Base-by-base conservation (phyloP, 352 stramenopile species). In the Elongisporangium senticosum region DNA sequence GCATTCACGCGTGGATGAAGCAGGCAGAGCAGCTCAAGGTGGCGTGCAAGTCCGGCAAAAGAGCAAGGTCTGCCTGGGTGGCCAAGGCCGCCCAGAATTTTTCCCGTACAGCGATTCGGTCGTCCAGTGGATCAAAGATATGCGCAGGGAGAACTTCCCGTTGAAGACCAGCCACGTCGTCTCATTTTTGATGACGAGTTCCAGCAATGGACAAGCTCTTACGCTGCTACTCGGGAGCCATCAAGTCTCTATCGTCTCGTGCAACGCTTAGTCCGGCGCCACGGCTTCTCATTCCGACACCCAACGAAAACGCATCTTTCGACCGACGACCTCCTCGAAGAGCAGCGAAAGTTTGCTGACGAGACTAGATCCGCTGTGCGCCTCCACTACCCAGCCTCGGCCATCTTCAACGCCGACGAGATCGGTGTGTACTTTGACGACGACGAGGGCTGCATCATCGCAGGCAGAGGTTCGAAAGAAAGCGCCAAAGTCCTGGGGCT, bases 41-140 rank as follows among this genome's bases (percentile, higher is more conserved):
- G 24, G 7, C 24, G 7, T 7, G 3, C 24, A 7, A 33, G 24
- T 33, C 24, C 24, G 24, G 24, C 24, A 33, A 33, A 33, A 7
- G 7, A 92, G 73, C 24, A 33, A 33, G 24, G 24, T 33, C 3
- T 33, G 24, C 24, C 24, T 63, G 20, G 51, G 39, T 17, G 55
- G 61, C 26, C 56, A 64, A 54, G 47, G 55, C 3, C 48, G 55
- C 1, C 22, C 6, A 3, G 15, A 51, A 2, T 7, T 50, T 24
- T 67, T 74, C 37, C 19, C 56, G 15, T 24, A 63, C 11, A n/a
- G 55, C 49, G 59, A 69, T 7, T 56, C 67, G 15, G 7, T 71
- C 1, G 43, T 65, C 14, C 57, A 68, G 53, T 75, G 58, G 56
- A 67, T 71, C 47, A 71, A 68, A 40, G 15, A 61, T 3, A 50